Conservation (phyloP, 2,329 filamentous ascomycete genomes). For the Teratosphaeria zuluensis region DNA sequence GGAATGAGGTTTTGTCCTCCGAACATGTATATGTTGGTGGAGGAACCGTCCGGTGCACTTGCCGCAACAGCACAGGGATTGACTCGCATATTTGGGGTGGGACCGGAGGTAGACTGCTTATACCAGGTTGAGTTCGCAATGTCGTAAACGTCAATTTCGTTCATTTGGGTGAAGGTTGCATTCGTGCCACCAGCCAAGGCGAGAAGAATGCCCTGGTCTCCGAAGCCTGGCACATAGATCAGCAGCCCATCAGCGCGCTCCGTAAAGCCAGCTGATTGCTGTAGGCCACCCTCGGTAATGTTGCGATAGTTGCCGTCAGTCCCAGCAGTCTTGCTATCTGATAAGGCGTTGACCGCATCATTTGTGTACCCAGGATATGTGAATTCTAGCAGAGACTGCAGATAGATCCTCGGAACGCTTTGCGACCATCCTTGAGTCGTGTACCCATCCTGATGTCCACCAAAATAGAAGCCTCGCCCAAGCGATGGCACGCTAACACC, state of each 20-base stretch:
- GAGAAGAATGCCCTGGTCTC: constrained; percentile 63
- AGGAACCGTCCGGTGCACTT: constrained; percentile 52
- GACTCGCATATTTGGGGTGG: constrained; percentile 49
- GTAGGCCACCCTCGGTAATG: constrained; percentile 61
- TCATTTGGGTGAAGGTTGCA: constrained; percentile 59
- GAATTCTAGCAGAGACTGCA: constrained; percentile 66
- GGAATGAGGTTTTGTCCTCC: constrained; percentile 66
- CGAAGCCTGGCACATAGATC: constrained; percentile 68
- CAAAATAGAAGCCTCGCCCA: constrained; percentile 68
- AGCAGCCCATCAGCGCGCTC: constrained; percentile 65
- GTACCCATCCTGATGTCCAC: constrained; percentile 60
- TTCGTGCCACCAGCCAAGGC: constrained; percentile 67
- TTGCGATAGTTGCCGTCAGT: constrained; percentile 59
- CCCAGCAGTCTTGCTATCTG: constrained; percentile 46
- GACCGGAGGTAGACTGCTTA: constrained; percentile 56
- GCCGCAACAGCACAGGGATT: constrained; percentile 66
- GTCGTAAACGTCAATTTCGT: constrained; percentile 70
- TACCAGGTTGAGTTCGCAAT: constrained; percentile 62
- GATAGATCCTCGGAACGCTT: constrained; percentile 53
- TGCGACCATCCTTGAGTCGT: constrained; percentile 60
- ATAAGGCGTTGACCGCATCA: constrained; percentile 48
- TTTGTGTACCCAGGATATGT: constrained; percentile 64
- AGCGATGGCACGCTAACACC: constrained; percentile 60
- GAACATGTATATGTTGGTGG: constrained; percentile 65
- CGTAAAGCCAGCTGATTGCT: constrained; percentile 56